Evolutionary conservation across 2,329 filamentous ascomycete genomes (phyloP), one percentile per base, ranked within the genome.

Genomic region (Orbilia javanica): DNA sequence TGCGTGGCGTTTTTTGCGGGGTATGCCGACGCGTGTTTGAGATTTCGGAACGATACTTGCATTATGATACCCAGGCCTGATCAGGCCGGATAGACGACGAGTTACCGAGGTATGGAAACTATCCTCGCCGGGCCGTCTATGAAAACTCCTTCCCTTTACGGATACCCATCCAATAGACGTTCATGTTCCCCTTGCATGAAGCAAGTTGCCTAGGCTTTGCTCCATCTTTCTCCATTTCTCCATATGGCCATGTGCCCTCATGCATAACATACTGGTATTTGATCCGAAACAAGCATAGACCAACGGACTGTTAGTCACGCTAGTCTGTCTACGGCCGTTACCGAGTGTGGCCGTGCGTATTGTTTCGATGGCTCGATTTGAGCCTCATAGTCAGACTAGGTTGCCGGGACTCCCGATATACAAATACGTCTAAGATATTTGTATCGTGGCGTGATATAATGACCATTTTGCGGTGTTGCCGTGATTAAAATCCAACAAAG

Each of bases 251-350:
- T 60, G 55, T 60, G 55, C 20, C 55, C 7, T 5, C 20, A 25
- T 60, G 55, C 55, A 60, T 57, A 57, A 57, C 52, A 57, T 39
- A 60, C 20, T 42, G 11, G 34, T 31, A 8, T n/a, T n/a, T n/a
- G 55, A 60, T 42, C 34, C 34, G 31, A 42, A 42, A 60, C 31
- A 60, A 60, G 34, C 20, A 22, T 42, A 18, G 27, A 25, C 4
- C 8, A 3, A n/a, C 13, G n/a, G 18, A 42, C 34, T 25, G n/a
- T n/a, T n/a, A 39, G 11, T 11, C 31, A 42, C 34, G 13, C 22
- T 50, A 50, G 46, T 27, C 46, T 50, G 13, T 15, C 1, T 15
- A 50, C 22, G 42, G 39, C 5, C 46, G 11, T 20, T 20, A 20
- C 29, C 11, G 10, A n/a, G 11, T 42, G n/a, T 60, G 18, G 34